Base-by-base conservation (phyloP, 2,329 filamentous ascomycete genomes). In the Dactylellina cionopaga region DNA sequence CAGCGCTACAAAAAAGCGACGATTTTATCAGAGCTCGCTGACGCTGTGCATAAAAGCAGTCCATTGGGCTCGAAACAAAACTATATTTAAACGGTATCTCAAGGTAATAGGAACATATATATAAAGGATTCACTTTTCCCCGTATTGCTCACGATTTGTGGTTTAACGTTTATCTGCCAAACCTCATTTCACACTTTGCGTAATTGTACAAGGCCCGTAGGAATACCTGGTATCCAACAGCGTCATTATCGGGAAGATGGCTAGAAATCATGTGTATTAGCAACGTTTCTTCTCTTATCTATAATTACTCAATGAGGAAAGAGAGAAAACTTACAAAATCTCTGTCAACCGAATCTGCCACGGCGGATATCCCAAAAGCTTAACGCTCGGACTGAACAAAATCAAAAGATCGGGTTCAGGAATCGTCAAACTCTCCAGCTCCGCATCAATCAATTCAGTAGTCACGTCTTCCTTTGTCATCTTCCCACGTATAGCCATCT, bases 261-360 rank as follows among this genome's bases (percentile, higher is more conserved):
- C 76, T 77, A 27, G 44, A 46, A 31, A 5, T 29, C 15, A 25
- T 17, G 15, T 6, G 4, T 19, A 22, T 49, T 22, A 66, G 51
- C 19, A 39, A 52, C 22, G 27, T 13, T 33, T 31, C 80, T 80
- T 43, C 76, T 80, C 49, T 79, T 81, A 68, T 81, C 25, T n/a
- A 27, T n/a, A 55, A 46, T 2, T 4, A 47, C n/a, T n/a, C n/a
- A n/a, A n/a, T n/a, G 19, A 17, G 37, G 35, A 11, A 24, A 39
- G 51, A 13, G 22, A 60, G 29, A 44, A 6, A 37, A 74, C 75
- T 75, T 70, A 77, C 76, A 93, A 97, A 66, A 99, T 97, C 83
- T 99, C 95, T 0, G 93, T 97, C 78, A 99, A 83, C 43, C 95
- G 87, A 74, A 98, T 86, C 81, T 97, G 95, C 95, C 95, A 99